A percentile compares a stretch with the other conserved stretches of the same genome.
phyloP scores from a whole-genome alignment of 192 early-diverging fungal species.

The Coemansia sp. region DNA sequence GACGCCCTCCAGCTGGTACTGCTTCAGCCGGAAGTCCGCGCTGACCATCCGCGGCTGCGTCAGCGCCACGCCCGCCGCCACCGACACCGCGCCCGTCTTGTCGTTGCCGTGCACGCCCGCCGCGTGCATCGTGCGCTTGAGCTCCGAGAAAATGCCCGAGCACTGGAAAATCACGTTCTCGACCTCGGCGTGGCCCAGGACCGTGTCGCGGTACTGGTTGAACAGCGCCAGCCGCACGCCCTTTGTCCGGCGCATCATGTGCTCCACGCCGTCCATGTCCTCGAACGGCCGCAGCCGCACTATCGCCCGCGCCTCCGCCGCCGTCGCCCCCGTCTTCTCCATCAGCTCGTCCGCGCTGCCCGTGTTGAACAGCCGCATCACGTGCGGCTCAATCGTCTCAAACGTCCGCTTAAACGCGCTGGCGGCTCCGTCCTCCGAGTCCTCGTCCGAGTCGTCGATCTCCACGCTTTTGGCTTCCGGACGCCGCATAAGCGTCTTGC shows the following conservation, averaged over 20 bases:
- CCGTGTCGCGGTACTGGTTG: slow-evolving; percentile 46
- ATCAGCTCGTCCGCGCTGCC: slow-evolving; percentile 27
- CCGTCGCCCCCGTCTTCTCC: slow-evolving; percentile 33
- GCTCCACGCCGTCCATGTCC: slow-evolving; percentile 53
- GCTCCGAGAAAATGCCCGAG: slow-evolving; percentile 35
- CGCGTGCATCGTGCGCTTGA: slow-evolving; percentile 29
- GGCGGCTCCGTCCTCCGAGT: slow-evolving; percentile 7
- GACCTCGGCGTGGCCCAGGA: slow-evolving; percentile 48
- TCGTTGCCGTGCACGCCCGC: slow-evolving; percentile 40
- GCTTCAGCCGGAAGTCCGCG: slow-evolving; percentile 63
- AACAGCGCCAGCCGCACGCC: slow-evolving; percentile 63
- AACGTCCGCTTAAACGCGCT: slow-evolving; percentile 22
- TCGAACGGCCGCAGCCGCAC: slow-evolving; percentile 57
- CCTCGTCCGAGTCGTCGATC: slow-evolving; percentile 14
- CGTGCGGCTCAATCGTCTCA: slow-evolving; percentile 32
- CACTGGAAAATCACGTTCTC: slow-evolving; percentile 52
- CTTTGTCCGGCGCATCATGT: slow-evolving; percentile 51
- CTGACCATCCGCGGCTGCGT: slow-evolving; percentile 62
- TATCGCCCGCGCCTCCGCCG: slow-evolving; percentile 44
- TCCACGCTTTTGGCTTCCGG: not conserved
- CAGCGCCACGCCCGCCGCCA: slow-evolving; percentile 32
- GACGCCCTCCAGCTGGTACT: slow-evolving; percentile 85
- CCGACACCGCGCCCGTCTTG: slow-evolving; percentile 43
- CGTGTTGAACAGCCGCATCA: slow-evolving; percentile 38
- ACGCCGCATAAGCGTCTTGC: slow-evolving; percentile 12